phyloP scores from a whole-genome alignment of 2,329 filamentous ascomycete genomes.

The Tolypocladium pustulatum region DNA sequence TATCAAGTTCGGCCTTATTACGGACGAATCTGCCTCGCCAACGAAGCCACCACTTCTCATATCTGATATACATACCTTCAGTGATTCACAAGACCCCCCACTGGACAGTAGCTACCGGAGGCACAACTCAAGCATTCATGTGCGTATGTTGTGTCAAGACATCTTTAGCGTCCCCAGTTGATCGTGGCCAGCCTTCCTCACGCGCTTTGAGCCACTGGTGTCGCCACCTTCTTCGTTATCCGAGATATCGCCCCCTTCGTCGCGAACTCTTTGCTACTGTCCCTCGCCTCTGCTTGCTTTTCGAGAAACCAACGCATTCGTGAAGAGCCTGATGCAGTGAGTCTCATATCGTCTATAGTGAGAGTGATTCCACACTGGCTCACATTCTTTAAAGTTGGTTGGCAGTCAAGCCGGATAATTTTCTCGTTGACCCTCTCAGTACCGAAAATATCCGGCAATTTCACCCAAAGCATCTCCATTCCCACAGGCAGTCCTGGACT shows the following conservation, averaged over 20 bases:
- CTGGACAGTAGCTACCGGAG: conserved; percentile 39
- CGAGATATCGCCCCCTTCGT: conserved; percentile 54
- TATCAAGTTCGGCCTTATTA: conserved; percentile 40
- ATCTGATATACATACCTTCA: too few relatives aligned
- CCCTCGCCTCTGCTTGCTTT: conserved; percentile 59
- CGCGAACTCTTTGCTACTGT: conserved; percentile 52
- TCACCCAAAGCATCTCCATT: conserved; percentile 38
- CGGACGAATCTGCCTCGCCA: conserved; percentile 71
- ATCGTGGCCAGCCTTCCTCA: background rate
- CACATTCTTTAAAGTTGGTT: conserved; percentile 38
- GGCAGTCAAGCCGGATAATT: conserved; percentile 26
- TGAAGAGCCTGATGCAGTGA: conserved; percentile 62
- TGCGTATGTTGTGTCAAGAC: conserved; percentile 5
- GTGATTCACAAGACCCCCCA: background rate
- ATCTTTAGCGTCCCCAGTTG: background rate
- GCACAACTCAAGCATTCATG: conserved; percentile 43
- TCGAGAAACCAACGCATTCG: conserved; percentile 59
- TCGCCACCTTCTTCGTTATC: conserved; percentile 52
- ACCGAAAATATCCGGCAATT: conserved; percentile 28
- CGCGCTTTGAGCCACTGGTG: conserved; percentile 43
- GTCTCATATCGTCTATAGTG: conserved; percentile 4
- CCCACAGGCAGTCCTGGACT: conserved; percentile 69
- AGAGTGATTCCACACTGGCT: background rate
- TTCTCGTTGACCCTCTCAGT: conserved; percentile 32
- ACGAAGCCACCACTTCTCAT: conserved; percentile 10